A percentile compares a stretch with the other conserved stretches of the same genome.
Conservation (phyloP, 768 basidiomycete species). For the Lyophyllum semitale region DNA sequence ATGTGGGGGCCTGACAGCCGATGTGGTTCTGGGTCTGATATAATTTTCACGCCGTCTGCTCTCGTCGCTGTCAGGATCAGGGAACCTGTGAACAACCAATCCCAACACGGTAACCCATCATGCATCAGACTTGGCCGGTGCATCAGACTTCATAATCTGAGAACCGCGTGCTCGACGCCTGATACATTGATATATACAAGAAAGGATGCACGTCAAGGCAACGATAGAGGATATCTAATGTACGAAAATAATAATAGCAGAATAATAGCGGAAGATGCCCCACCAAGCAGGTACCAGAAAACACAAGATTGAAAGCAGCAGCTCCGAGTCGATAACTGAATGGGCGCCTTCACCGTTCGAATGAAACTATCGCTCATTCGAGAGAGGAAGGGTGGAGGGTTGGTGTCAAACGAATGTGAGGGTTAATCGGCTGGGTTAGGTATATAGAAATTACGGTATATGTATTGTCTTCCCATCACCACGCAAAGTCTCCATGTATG, state of each 20-base stretch:
- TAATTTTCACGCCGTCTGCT: constrained; percentile 12
- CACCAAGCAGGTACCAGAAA: not conserved
- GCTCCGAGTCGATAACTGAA: constrained; percentile 7
- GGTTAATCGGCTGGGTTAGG: constrained; percentile 15
- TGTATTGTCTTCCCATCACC: constrained; percentile 9
- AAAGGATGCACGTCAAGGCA: not conserved
- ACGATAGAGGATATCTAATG: constrained; percentile 12
- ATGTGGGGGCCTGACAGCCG: not conserved
- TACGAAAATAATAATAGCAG: constrained; percentile 10
- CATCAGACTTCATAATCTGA: constrained; percentile 6
- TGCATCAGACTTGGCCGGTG: constrained; percentile 13
- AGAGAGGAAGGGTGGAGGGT: constrained; percentile 1
- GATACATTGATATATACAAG: constrained; percentile 14
- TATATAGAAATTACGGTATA: constrained; percentile 26
- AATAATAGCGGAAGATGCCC: not conserved
- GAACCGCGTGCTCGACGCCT: constrained; percentile 9
- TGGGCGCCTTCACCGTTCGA: constrained; percentile 16
- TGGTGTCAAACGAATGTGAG: constrained; percentile 23
- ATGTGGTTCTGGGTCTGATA: constrained; percentile 13
- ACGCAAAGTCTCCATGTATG: constrained; percentile 5
- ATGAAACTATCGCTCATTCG: constrained; percentile 12
- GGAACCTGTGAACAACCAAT: constrained; percentile 19
- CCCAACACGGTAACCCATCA: constrained; percentile 17
- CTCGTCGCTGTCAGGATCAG: constrained; percentile 19
- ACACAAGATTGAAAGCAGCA: constrained; percentile 6